These are phyloP conservation scores for Rhododendron vialii DNA, from an alignment of 148 eudicot species.

Conservation along the genomic window DNA sequence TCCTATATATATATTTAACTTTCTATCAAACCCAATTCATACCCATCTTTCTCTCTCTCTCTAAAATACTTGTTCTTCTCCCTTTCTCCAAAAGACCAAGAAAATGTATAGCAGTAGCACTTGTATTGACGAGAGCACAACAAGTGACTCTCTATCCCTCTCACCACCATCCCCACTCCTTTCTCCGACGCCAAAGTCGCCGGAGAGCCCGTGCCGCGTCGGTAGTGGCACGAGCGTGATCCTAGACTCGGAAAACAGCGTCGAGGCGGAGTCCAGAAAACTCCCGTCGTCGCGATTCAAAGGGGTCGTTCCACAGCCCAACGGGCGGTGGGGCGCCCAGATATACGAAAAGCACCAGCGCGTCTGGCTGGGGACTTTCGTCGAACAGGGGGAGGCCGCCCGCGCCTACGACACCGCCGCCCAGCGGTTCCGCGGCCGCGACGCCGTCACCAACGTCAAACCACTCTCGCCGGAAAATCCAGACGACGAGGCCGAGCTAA, in stretches of 20 bases:
- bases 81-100: not conserved
- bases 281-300: conserved; percentile 80
- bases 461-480: conserved; percentile 21
- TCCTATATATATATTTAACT: conserved; percentile 15
- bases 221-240: conserved; percentile 60
- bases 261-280: conserved; percentile 71
- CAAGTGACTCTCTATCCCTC: conserved; percentile 35
- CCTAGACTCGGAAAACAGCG: conserved; percentile 42
- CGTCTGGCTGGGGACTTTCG: conserved; percentile 94
- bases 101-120: conserved; percentile 46
- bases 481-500: conserved; percentile 22
- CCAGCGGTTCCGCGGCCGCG: conserved; percentile 83
- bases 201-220: conserved; percentile 38
- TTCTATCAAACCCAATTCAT: conserved; percentile 11
- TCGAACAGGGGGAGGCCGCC: conserved; percentile 77
- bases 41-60: not conserved
- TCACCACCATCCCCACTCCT: conserved; percentile 15
- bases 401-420: conserved; percentile 83
- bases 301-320: conserved; percentile 93
- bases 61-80: not conserved
- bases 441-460: conserved; percentile 79
- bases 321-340: conserved; percentile 96
- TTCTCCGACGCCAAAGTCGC: conserved; percentile 13
- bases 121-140: conserved; percentile 55
- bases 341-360: conserved; percentile 94